phyloP scores from a whole-genome alignment of 352 stramenopile genomes.

The Phytophthora sansomeana region DNA sequence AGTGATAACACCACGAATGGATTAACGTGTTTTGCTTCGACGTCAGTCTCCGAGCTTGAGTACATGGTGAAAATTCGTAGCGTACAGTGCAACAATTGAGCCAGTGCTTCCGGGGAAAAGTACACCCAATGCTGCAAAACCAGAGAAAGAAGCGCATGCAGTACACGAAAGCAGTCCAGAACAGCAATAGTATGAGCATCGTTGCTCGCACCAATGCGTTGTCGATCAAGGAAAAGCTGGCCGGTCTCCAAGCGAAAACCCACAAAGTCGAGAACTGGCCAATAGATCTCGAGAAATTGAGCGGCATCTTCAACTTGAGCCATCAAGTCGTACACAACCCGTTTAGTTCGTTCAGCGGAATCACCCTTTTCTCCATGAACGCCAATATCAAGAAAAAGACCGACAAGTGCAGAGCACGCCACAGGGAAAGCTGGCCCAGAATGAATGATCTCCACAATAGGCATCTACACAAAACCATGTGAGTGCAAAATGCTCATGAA shows the following conservation, averaged over 20 bases:
- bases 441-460: conserved; percentile 60
- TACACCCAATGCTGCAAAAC: conserved; percentile 66
- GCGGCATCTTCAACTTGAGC: conserved; percentile 53
- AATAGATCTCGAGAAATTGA: conserved; percentile 63
- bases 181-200: conserved; percentile 16
- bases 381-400: conserved; percentile 43
- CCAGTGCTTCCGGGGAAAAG: conserved; percentile 53
- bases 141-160: conserved; percentile 44
- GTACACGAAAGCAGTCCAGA: conserved; percentile 54
- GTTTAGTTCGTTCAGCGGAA: conserved; percentile 31
- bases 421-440: conserved; percentile 47
- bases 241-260: conserved; percentile 29
- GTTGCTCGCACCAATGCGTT: conserved; percentile 13
- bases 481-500: background rate
- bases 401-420: conserved; percentile 38
- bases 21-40: conserved; percentile 29
- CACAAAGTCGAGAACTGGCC: conserved; percentile 56
- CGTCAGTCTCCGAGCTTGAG: conserved; percentile 32
- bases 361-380: conserved; percentile 8
- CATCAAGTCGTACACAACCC: conserved; percentile 51
- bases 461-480: conserved; percentile 44
- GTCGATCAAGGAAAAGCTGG: conserved; percentile 39
- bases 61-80: conserved; percentile 57
- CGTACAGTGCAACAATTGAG: conserved; percentile 48
- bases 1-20: conserved; percentile 43